phyloP scores from a whole-genome alignment of 371 early-diverging fungal species.

The Mucor lusitanicus region DNA sequence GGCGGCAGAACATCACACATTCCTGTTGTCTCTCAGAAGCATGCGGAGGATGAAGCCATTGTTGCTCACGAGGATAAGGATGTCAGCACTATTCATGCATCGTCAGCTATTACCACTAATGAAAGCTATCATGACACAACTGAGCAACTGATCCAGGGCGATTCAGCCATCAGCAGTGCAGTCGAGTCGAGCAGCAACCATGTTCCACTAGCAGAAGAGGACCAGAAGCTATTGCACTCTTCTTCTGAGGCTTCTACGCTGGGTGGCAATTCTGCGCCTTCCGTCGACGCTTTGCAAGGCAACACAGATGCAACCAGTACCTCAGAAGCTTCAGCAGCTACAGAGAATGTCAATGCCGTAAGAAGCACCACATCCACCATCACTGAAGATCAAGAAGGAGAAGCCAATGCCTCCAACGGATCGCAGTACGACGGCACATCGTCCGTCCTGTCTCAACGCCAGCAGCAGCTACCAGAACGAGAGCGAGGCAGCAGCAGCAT shows the following conservation, averaged over 20 bases:
- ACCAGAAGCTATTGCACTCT: background rate
- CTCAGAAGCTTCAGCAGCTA: background rate
- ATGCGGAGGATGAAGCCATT: background rate
- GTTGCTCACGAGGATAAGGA: background rate
- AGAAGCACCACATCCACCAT: background rate
- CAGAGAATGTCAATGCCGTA: background rate
- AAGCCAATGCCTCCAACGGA: background rate
- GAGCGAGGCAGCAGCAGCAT: conserved; percentile 9
- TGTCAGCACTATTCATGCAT: background rate
- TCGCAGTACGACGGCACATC: background rate
- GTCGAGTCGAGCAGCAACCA: background rate
- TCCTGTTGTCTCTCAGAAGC: background rate
- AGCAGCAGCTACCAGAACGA: background rate
- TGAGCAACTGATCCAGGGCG: background rate
- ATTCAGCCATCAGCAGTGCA: background rate
- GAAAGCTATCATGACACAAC: background rate
- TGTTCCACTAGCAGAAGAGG: background rate
- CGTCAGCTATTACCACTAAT: background rate
- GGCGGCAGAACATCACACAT: conserved; percentile 3
- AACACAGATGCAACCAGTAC: background rate
- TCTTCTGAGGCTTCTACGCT: conserved; percentile 10
- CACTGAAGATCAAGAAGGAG: conserved; percentile 4
- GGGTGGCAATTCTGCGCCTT: conserved; percentile 10
- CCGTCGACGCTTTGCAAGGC: background rate
- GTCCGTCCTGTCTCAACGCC: background rate